Conservation (phyloP, 345 rosid species). For the Erodium maritimum region DNA sequence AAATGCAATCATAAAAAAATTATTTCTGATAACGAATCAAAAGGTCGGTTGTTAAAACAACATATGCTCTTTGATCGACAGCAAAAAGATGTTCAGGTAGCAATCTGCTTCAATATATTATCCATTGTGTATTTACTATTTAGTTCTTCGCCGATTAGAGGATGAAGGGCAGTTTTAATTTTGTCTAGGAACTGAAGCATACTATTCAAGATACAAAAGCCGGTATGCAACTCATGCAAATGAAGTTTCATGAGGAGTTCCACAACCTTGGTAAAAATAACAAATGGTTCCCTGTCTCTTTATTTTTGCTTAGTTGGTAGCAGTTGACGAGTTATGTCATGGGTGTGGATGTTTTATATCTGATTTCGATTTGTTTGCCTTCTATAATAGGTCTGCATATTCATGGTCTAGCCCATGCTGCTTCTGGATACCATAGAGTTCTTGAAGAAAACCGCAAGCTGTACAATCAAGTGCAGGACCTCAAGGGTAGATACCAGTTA, state of each 20-base stretch:
- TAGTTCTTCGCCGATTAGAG: too few relatives aligned
- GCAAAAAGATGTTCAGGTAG: constrained; percentile 58
- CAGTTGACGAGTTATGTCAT: too few relatives aligned
- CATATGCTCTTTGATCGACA: constrained; percentile 58
- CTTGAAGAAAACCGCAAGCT: constrained; percentile 91
- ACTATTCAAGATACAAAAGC: constrained; percentile 57
- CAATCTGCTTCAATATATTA: background rate
- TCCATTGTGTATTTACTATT: too few relatives aligned
- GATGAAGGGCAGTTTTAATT: background rate
- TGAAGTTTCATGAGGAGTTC: constrained; percentile 75
- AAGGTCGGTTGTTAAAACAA: constrained; percentile 34
- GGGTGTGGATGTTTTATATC: too few relatives aligned
- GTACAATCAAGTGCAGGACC: constrained; percentile 93
- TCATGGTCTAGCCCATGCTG: constrained; percentile 87
- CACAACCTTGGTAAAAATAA: constrained; percentile 49
- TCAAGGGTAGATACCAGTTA: constrained; percentile 44
- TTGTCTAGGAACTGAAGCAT: constrained; percentile 53
- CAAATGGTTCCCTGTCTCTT: background rate
- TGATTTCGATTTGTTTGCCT: background rate
- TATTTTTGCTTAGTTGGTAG: too few relatives aligned
- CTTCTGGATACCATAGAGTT: constrained; percentile 86
- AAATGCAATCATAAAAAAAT: constrained; percentile 25
- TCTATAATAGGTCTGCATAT: constrained; percentile 54
- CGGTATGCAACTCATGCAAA: constrained; percentile 85
- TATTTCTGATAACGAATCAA: constrained; percentile 36